phyloP scores from a whole-genome alignment of 2,329 filamentous ascomycete genomes.

The Aspergillus costaricaensis region DNA sequence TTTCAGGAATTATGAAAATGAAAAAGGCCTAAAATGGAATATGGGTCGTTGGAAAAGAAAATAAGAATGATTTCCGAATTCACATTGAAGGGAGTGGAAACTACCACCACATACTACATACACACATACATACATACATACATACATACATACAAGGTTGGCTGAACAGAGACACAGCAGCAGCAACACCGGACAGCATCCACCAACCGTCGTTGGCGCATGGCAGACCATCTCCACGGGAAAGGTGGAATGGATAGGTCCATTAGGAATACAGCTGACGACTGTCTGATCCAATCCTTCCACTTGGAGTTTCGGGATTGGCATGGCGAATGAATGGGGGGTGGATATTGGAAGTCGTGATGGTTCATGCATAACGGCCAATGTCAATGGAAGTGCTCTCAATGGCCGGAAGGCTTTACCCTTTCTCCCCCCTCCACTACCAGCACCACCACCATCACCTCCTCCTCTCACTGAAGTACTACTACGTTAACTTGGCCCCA shows the following conservation, averaged over 20 bases:
- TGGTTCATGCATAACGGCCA: slow-evolving; percentile 20
- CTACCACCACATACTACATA: too few species aligned
- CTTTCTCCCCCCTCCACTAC: background rate
- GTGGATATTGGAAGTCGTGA: background rate
- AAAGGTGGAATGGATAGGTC: slow-evolving; percentile 21
- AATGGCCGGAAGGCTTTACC: slow-evolving; percentile 3
- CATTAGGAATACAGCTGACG: slow-evolving; percentile 19
- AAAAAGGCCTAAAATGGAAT: too few species aligned
- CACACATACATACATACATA: too few species aligned
- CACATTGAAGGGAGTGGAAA: too few species aligned
- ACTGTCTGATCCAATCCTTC: slow-evolving; percentile 9
- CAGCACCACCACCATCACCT: background rate
- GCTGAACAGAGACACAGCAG: background rate
- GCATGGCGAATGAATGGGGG: slow-evolving; percentile 2
- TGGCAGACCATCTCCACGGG: background rate
- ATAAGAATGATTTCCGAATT: too few species aligned
- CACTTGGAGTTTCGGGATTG: background rate
- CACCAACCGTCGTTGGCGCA: background rate
- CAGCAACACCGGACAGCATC: background rate
- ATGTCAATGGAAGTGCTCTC: slow-evolving; percentile 7
- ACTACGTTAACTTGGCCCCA: background rate
- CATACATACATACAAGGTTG: too few species aligned
- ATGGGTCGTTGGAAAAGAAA: too few species aligned
- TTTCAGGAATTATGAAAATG: too few species aligned
- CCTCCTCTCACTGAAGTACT: too few species aligned